A percentile compares a stretch with the other conserved stretches of the same genome.
Evolutionary conservation across 768 basidiomycete species (phyloP).

Genomic region (Tulasnella sp.): DNA sequence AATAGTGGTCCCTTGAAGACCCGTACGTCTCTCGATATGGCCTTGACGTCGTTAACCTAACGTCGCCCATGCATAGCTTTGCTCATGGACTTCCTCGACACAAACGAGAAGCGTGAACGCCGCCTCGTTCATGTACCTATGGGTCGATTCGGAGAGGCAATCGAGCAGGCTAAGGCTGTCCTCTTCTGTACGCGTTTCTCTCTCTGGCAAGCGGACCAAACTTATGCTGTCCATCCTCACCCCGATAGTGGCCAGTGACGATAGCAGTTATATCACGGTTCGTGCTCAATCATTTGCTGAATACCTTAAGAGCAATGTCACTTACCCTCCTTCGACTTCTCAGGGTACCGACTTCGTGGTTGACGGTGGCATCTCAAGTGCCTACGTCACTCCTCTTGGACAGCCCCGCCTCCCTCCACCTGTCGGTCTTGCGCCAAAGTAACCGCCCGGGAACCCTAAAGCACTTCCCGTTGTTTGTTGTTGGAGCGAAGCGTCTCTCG

Average conservation of each 20-base stretch:
- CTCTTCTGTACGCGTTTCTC: constrained; percentile 67
- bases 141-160: constrained; percentile 95
- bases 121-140: constrained; percentile 87
- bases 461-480: neutral
- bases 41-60: neutral
- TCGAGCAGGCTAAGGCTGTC: constrained; percentile 88
- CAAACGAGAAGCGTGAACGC: constrained; percentile 87
- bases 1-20: constrained; percentile 87
- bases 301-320: neutral
- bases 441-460: neutral
- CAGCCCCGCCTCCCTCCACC: constrained; percentile 68
- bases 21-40: constrained; percentile 45
- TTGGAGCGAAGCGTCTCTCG: neutral
- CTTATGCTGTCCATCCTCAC: neutral
- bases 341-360: constrained; percentile 91
- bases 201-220: neutral
- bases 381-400: constrained; percentile 86
- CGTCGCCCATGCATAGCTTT: constrained; percentile 51
- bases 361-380: constrained; percentile 86
- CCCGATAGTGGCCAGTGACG: constrained; percentile 74
- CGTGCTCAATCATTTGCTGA: constrained; percentile 23
- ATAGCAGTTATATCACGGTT: constrained; percentile 94
- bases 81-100: constrained; percentile 97
- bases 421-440: constrained; percentile 40
- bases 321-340: constrained; percentile 5